Evolutionary conservation across 768 basidiomycete species (phyloP), one percentile per base, ranked within the genome.

Genomic region (Leccinum broughii): DNA sequence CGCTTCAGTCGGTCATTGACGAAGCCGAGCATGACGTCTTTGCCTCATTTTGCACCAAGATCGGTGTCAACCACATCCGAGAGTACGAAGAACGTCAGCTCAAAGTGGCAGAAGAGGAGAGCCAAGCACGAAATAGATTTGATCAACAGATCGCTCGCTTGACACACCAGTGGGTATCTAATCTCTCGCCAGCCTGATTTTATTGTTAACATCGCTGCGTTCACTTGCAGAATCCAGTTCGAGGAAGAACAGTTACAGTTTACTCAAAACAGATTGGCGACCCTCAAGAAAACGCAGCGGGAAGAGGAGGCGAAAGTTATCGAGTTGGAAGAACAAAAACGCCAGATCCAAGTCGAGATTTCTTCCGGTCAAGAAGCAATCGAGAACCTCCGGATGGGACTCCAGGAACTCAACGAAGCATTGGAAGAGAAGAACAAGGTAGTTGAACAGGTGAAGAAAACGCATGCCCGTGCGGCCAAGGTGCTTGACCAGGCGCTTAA

Each of bases 401-500:
- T 94, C 20, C 77, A 81, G 9, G 78, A 69, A 13, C 73, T 89
- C 17, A 84, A 88, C 37, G 87, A 86, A 56, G 78, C 72, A 0
- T 77, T 92, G 35, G 90, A 93, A 44, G 89, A 89, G 70, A 88
- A 85, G 72, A 88, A 80, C 3, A 88, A 87, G 71, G 76, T 72
- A 1, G 87, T 95, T 6, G 92, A 94, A 22, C 85, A 87, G 39
- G 86, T 84, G 22, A 93, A 93, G 77, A 85, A 84, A 68, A 81
- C 82, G 1, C 83, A 89, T 11, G 68, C 77, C 14, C 92, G 87
- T 66, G 85, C 92, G 3, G 80, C 84, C 10, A 93, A 88, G 68
- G 82, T 82, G 0, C 81, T 97, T 46, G 96, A 99, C 67, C 88
- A 91, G 65, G 89, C 88, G 1, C 70, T 95, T 66, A 98, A 98